Base-by-base conservation (phyloP, 1,139 yeast species). In the Petasospora rhodanensis region DNA sequence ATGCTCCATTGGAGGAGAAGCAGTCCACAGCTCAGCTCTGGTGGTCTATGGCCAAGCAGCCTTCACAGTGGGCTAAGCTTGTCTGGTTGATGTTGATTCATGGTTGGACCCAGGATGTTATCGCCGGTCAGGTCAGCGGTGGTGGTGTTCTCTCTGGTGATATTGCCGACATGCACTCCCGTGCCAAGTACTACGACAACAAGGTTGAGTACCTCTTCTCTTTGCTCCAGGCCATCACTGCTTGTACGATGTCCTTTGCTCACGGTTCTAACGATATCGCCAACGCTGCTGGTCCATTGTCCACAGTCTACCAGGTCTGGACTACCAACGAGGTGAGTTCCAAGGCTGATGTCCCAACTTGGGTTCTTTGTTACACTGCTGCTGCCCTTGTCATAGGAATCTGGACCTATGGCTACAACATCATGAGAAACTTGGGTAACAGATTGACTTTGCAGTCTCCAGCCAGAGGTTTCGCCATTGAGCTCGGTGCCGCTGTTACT, bases 221-320 rank as follows among this genome's bases (percentile, higher is more conserved):
- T 5, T 64, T 80, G 46, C 64, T 79, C 39, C 93, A 81, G 60
- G 80, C 76, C 32, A 61, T 81, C 42, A 80, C 89, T 34, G 89
- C 93, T 15, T 72, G 79, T 51, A 80, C 87, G 41, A 80, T 80
- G 79, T 79, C 89, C 5, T 79, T 81, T 58, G 85, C 89, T 13
- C 93, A 81, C 52, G 86, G 93, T 42, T 79, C 91, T 27, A 82
- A 81, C 54, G 93, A 81, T 61, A 79, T 82, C 46, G 71, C 89
- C 32, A 81, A 81, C 51, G 89, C 91, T 25, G 74, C 84, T 22
- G 91, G 86, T 46, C 91, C 91, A 21, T 66, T 79, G 49, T 63
- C 87, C 23, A 70, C 87, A 17, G 72, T 80, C 21, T 81, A 77
- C 55, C 58, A 68, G 33, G 66, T 77, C 15, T 81, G 87, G 86